Evolutionary conservation across 169 alveolate genomes (phyloP).

Genomic region (Cytauxzoon felis): DNA sequence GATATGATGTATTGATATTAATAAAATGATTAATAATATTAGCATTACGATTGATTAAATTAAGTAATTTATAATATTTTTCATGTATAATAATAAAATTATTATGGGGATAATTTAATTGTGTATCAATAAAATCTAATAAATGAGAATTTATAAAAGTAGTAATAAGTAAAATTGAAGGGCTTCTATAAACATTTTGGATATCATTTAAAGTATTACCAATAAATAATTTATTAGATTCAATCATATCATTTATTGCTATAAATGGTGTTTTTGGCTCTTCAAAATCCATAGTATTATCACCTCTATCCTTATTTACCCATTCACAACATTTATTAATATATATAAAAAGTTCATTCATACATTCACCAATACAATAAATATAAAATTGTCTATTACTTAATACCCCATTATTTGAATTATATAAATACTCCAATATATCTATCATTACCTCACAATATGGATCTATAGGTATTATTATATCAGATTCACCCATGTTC

Average conservation of each 20-base stretch:
- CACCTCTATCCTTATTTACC: slow-evolving; percentile 18
- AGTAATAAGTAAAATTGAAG: slow-evolving; percentile 20
- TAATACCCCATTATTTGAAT: not conserved
- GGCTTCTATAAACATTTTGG: slow-evolving; percentile 25
- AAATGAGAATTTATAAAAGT: not conserved
- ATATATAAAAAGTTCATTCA: slow-evolving; percentile 29
- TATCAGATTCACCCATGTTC: not conserved
- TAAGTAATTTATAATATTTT: too few species aligned
- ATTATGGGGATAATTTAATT: too few species aligned
- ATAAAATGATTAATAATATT: too few species aligned
- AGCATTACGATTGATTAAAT: too few species aligned
- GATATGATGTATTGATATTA: too few species aligned
- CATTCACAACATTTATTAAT: slow-evolving; percentile 58
- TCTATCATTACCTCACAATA: slow-evolving; percentile 21
- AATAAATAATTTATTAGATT: slow-evolving; percentile 11
- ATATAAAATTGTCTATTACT: slow-evolving; percentile 7
- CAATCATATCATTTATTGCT: slow-evolving; percentile 21
- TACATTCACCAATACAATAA: slow-evolving; percentile 43
- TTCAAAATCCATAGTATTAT: slow-evolving; percentile 45
- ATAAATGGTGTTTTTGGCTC: slow-evolving; percentile 15
- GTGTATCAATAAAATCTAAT: not conserved
- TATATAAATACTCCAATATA: slow-evolving; percentile 15
- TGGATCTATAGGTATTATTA: slow-evolving; percentile 25
- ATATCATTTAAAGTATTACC: slow-evolving; percentile 28
- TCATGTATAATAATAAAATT: too few species aligned